Percentiles rank a stretch among this genome's conserved stretches.
Conservation (phyloP, 2,329 filamentous ascomycete species). For the Scleromitrula shiraiana region DNA sequence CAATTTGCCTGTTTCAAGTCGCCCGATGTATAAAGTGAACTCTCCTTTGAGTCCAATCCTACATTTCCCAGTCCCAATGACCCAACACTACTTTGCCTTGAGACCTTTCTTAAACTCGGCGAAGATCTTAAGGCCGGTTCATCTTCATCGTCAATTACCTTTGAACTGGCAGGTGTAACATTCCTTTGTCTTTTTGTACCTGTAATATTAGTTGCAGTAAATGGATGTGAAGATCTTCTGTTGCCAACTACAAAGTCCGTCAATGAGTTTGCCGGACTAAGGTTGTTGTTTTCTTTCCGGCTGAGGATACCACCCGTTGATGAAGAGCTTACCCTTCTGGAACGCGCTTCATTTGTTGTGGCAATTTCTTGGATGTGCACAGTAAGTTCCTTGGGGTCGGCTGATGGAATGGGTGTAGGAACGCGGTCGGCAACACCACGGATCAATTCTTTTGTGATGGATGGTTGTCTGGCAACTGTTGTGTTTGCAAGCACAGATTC, state of each 20-base stretch:
- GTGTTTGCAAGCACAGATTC: neutral
- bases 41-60: too few species aligned
- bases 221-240: conserved; percentile 18
- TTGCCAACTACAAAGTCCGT: neutral
- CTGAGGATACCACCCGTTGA: neutral
- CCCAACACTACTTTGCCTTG: conserved; percentile 17
- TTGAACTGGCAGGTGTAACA: conserved; percentile 40
- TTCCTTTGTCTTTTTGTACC: conserved; percentile 38
- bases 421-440: neutral
- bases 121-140: conserved; percentile 30
- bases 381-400: neutral
- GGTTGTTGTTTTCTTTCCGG: conserved; percentile 2
- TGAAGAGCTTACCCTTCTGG: conserved; percentile 5
- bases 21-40: too few species aligned
- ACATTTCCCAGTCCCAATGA: neutral
- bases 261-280: neutral
- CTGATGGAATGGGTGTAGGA: neutral
- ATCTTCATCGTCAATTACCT: conserved; percentile 41
- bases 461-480: neutral
- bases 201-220: conserved; percentile 15
- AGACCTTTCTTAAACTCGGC: conserved; percentile 21
- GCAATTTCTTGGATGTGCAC: conserved; percentile 4
- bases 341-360: neutral
- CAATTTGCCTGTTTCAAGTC: too few species aligned
- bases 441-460: neutral